phyloP scores from a whole-genome alignment of 805 yeast species.

The Candida sphagnicola region DNA sequence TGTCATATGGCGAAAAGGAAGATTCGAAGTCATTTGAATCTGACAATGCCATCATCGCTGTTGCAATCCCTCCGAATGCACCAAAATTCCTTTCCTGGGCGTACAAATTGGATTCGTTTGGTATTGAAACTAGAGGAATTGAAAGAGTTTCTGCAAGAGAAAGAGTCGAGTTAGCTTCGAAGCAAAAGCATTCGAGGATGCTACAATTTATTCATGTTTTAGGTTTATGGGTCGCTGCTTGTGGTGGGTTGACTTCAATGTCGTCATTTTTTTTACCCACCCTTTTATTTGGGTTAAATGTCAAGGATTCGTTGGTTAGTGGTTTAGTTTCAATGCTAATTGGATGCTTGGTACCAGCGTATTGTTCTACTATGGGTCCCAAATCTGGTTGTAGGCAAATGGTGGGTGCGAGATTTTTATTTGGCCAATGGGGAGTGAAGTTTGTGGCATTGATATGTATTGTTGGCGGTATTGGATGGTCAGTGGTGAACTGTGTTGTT shows the following conservation, averaged over 20 bases:
- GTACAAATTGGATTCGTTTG: constrained; percentile 21
- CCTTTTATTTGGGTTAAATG: constrained; percentile 21
- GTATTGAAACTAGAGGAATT: constrained; percentile 32
- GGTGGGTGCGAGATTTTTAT: constrained; percentile 32
- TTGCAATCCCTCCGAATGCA: not conserved
- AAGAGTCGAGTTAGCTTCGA: constrained; percentile 12
- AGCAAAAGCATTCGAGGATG: constrained; percentile 7
- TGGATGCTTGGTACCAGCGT: constrained; percentile 36
- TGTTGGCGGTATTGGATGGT: constrained; percentile 35
- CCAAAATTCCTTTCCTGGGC: constrained; percentile 14
- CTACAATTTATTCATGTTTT: constrained; percentile 24
- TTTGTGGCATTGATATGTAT: constrained; percentile 27
- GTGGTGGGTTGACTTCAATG: constrained; percentile 38
- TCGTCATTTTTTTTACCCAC: constrained; percentile 33
- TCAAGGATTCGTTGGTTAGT: constrained; percentile 24
- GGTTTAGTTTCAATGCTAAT: constrained; percentile 26
- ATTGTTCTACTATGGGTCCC: constrained; percentile 36
- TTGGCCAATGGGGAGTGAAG: constrained; percentile 34
- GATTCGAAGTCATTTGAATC: not conserved
- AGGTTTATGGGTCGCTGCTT: constrained; percentile 37
- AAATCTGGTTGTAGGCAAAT: constrained; percentile 36
- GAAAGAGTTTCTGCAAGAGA: constrained; percentile 29
- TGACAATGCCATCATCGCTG: not conserved
- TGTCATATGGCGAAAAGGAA: not conserved
- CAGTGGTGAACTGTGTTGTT: constrained; percentile 34